Base-by-base conservation (phyloP, 2,329 filamentous ascomycete species). In the Lizonia empirigonia region DNA sequence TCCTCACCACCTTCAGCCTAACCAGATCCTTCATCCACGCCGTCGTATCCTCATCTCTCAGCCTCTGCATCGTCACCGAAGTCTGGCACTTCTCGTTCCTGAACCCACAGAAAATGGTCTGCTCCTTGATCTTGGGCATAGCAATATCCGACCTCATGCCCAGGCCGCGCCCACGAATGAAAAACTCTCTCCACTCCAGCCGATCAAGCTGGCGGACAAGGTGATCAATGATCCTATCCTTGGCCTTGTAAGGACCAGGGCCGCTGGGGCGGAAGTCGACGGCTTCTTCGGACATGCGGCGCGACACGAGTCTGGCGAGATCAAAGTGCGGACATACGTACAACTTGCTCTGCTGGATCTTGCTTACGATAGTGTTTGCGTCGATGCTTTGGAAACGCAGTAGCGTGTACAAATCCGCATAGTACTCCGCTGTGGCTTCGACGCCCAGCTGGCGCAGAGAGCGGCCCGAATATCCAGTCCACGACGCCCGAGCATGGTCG, bases 291-390 rank as follows among this genome's bases (percentile, higher is more conserved):
- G 30, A 20, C 37, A 41, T 30, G 23, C 24, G 8, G 9, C 30
- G 23, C 2, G 7, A 7, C 12, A 48, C 16, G 1, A 48, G 30
- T 0, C 10, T 9, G 3, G 24, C 13, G 0, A 41, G 9, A 18
- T 41, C 19, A 37, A 48, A 23, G 13, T 36, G 37, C 18, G 36
- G 29, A 7, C 44, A 47, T 4, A 35, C 22, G 36, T 29, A 47
- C 4, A 23, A n/a, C 3, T 4, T 3, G 3, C 40, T 23, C 9
- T 30, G 10, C 0, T 27, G 7, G 18, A 48, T n/a, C 3, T 27
- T 19, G 2, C 24, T n/a, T 3, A 10, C 4, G 10, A 36, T n/a
- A 5, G n/a, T 13, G 8, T n/a, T 15, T 5, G n/a, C 37, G 3
- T 41, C 32, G 3, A 32, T 16, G n/a, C 3, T 13, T 7, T 19